Base-by-base conservation (phyloP, 1,284 basidiomycete species). In the Cryptococcus hybrid region DNA sequence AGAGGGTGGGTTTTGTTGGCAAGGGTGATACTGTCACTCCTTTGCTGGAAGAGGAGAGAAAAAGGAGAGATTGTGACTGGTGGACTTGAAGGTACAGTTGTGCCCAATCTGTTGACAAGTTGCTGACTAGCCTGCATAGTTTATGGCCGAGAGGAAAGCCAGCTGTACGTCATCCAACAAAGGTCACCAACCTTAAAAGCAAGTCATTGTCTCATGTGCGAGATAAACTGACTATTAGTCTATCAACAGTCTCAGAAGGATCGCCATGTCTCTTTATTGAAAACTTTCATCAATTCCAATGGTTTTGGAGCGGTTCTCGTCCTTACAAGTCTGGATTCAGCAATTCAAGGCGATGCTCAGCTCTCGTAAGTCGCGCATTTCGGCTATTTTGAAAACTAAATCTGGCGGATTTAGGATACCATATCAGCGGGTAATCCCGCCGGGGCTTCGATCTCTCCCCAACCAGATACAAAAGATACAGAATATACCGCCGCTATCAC, bases 161-260 rank as follows among this genome's bases (percentile, higher is more conserved):
- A 82, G 49, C 59, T 88, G 15, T 79, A 84, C 15, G 78, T 89
- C 50, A 71, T 89, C 12, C 89, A 89, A 65, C 89, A 91, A 66
- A 80, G 88, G 56, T 89, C 89, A 8, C 89, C 89, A 9, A 83
- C 83, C 2, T 71, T 90, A 56, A 88, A 88, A 80, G 88, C 86
- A n/a, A 47, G 69, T 3, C 53, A 18, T 73, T 63, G 46, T 9
- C 43, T 30, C 7, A n/a, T 38, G 30, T 9, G n/a, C 12, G 3
- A 15, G 15, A 24, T 34, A 40, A 44, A 46, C 45, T 38, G 52
- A 2, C 30, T 11, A 43, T 34, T n/a, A 55, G 58, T 18, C 36
- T 50, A 8, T 8, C 37, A 5, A 56, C 62, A 90, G 88, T 79
- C 82, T 6, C 82, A 79, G 63, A 91, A 91, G 74, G 82, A 85